Evolutionary conservation across 345 rosid genomes (phyloP).

Genomic region (Cardamine occulta): DNA sequence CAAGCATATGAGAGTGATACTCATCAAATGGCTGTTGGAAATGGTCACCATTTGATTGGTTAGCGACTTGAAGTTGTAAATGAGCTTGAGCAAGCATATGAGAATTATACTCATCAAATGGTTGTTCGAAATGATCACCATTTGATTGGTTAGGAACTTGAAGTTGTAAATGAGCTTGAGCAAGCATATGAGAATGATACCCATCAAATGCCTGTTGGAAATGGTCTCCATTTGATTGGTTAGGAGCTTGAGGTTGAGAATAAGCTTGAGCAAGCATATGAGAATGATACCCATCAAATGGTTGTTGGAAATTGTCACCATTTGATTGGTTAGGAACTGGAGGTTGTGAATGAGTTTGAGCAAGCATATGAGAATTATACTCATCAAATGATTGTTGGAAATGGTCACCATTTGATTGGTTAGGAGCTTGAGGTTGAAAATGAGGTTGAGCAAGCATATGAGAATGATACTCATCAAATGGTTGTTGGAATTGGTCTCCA

Average conservation of each 20-base stretch:
- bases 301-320: slow-evolving; percentile 50
- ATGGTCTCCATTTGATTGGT: slow-evolving; percentile 12
- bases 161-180: slow-evolving; percentile 27
- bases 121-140: slow-evolving; percentile 51
- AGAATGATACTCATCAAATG: slow-evolving; percentile 34
- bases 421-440: slow-evolving; percentile 36
- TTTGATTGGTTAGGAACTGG: background rate
- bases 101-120: slow-evolving; percentile 33
- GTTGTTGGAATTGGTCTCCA: slow-evolving; percentile 51
- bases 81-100: slow-evolving; percentile 41
- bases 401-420: no score
- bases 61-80: slow-evolving; percentile 36
- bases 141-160: slow-evolving; percentile 22
- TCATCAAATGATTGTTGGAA: no score
- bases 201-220: slow-evolving; percentile 29
- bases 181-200: slow-evolving; percentile 24
- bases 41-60: background rate
- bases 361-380: no score
- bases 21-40: background rate
- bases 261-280: slow-evolving; percentile 29
- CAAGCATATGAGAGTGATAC: background rate
- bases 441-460: slow-evolving; percentile 26
- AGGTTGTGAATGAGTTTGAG: no score
- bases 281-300: slow-evolving; percentile 32
- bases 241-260: slow-evolving; percentile 37